Conservation (phyloP, 495 filamentous ascomycete genomes). For the Endocarpon pusillum region DNA sequence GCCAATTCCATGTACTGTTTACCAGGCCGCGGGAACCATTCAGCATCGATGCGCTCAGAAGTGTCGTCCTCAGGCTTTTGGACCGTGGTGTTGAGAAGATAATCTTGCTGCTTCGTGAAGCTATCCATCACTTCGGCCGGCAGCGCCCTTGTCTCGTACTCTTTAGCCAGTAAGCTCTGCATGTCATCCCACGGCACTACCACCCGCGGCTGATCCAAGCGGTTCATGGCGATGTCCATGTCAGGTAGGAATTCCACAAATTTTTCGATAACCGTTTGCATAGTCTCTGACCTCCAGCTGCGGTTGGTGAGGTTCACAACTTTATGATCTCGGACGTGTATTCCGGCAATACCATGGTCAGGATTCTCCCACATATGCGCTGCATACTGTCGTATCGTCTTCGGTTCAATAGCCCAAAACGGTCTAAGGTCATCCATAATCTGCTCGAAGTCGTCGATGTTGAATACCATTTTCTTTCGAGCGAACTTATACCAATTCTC, state of each 20-base stretch:
- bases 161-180: constrained; percentile 34
- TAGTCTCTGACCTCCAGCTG: constrained; percentile 48
- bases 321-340: constrained; percentile 39
- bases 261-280: constrained; percentile 36
- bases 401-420: constrained; percentile 47
- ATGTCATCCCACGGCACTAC: constrained; percentile 51
- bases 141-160: constrained; percentile 30
- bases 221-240: constrained; percentile 54
- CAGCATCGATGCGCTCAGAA: constrained; percentile 8
- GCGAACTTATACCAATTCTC: constrained; percentile 54
- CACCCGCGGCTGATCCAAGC: constrained; percentile 51
- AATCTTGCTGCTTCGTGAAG: constrained; percentile 20
- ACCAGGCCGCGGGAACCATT: constrained; percentile 13
- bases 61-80: constrained; percentile 11
- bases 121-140: constrained; percentile 15
- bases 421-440: constrained; percentile 53
- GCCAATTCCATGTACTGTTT: constrained; percentile 46
- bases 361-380: constrained; percentile 23
- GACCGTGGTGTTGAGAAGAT: constrained; percentile 11
- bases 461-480: constrained; percentile 34
- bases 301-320: constrained; percentile 33
- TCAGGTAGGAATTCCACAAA: constrained; percentile 47
- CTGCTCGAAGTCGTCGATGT: constrained; percentile 59
- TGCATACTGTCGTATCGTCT: constrained; percentile 33
- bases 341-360: constrained; percentile 35